Evolutionary conservation across 345 rosid genomes (phyloP).

Genomic region (Eucalyptus globulus): DNA sequence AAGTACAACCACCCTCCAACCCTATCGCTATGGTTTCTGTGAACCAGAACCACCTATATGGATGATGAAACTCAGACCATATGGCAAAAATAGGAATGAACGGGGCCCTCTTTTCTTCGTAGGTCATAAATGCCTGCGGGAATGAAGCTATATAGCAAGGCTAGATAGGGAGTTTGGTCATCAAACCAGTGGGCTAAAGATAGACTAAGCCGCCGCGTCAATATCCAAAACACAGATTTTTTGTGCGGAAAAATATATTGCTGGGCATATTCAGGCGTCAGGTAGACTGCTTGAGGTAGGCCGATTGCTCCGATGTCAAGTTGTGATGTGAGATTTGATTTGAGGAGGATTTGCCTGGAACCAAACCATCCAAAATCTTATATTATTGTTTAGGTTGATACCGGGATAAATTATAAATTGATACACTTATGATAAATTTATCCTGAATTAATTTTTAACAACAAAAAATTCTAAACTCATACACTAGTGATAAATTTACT

Average conservation of each 20-base stretch:
- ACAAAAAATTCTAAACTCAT: too few relatives aligned
- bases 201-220: not conserved
- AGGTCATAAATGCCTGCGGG: not conserved
- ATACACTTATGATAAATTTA: too few relatives aligned
- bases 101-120: not conserved
- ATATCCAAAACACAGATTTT: not conserved
- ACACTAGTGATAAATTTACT: accelerated
- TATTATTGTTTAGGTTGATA: not conserved
- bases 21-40: not conserved
- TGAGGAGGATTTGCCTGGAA: accelerated
- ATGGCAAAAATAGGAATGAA: not conserved
- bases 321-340: not conserved
- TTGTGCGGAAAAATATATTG: not conserved
- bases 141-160: not conserved
- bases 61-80: not conserved
- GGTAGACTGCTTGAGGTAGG: not conserved
- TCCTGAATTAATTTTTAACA: accelerated
- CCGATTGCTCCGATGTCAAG: not conserved
- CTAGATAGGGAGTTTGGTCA: not conserved
- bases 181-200: not conserved
- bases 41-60: not conserved
- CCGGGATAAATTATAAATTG: accelerated
- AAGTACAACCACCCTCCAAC: not conserved
- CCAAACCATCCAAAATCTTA: not conserved
- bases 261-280: accelerated